Evolutionary conservation across 2,329 filamentous ascomycete species (phyloP), one percentile per base, ranked within the genome.

Genomic region (Phaeoacremonium minimum): DNA sequence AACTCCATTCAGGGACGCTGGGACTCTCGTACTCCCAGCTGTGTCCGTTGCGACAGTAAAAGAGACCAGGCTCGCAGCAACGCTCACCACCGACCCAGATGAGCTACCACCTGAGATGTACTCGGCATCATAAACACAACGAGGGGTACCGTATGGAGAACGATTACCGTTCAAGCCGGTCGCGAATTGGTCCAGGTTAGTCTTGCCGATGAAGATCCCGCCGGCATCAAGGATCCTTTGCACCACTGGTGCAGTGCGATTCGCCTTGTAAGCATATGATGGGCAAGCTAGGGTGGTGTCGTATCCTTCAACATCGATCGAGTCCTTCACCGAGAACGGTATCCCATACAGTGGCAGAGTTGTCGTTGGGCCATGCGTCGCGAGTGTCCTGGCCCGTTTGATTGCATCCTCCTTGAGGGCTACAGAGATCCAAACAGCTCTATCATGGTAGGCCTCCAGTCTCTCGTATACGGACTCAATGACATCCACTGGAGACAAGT

Each of bases 111-210:
- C 75, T 0, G 52, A 46, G 14, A 60, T 49, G 38, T 53, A 48
- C 13, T 45, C 41, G 9, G 22, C 9, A n/a, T 26, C 22, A n/a
- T 26, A 26, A n/a, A 26, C 22, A n/a, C 22, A 26, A 9, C 22
- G 9, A 9, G 22, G 22, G 9, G 65, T 69, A 3, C 78, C 78
- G 38, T 73, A 78, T 0, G 77, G 76, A 4, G 73, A 78, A 19
- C 79, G 67, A 7, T 74, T 77, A 7, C 78, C 79, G 6, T 73
- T 75, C 4, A 83, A 63, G 1, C 79, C 78, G 1, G 78, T 81
- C 2, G 77, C 78, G 6, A 83, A 67, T 46, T 83, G 77, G 42
- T 83, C 78, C 34, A 83, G 61, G 44, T 73, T 75, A 4, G 69
- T 69, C 47, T 81, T 82, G 7, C 77, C 78, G 18, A 81, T 59